These are phyloP conservation scores for Debaryomycetaceae sp. DNA, from an alignment of 1,139 yeast genomes.

Conservation along the genomic window DNA sequence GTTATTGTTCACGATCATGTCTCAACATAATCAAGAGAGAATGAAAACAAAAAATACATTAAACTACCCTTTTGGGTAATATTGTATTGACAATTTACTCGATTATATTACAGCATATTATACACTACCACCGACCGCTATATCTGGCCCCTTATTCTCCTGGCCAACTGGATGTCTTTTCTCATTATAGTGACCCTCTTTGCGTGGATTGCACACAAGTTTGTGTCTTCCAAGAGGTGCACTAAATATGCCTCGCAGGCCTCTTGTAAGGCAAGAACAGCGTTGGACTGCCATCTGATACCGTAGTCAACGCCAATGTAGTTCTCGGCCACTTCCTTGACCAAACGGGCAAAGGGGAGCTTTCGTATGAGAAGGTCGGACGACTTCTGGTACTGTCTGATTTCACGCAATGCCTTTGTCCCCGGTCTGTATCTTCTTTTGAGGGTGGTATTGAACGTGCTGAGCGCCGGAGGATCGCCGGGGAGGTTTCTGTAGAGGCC, in stretches of 20 bases:
- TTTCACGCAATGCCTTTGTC: conserved; percentile 71
- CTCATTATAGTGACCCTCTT: conserved; percentile 93
- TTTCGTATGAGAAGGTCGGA: conserved; percentile 77
- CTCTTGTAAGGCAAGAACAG: conserved; percentile 85
- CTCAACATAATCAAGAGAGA: background rate
- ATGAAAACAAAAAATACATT: background rate
- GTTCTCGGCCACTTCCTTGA: conserved; percentile 76
- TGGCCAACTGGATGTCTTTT: conserved; percentile 86
- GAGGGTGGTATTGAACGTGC: conserved; percentile 16
- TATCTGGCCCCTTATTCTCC: conserved; percentile 72
- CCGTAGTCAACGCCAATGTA: conserved; percentile 58
- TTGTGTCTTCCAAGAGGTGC: conserved; percentile 85
- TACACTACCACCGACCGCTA: conserved; percentile 5
- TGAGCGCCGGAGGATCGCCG: conserved; percentile 41
- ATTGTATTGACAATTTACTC: conserved; percentile 5
- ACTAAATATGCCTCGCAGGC: conserved; percentile 89
- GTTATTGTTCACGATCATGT: background rate
- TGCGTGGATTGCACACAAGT: conserved; percentile 87
- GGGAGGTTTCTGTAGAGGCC: conserved; percentile 51
- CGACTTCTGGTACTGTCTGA: conserved; percentile 70
- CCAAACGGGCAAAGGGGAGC: conserved; percentile 87
- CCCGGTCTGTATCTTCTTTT: conserved; percentile 69
- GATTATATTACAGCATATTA: background rate
- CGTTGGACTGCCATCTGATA: conserved; percentile 86
- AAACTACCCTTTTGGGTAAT: background rate